Base-by-base conservation (phyloP, 441 rosid species). In the Bocquillonia castaneifolia region DNA sequence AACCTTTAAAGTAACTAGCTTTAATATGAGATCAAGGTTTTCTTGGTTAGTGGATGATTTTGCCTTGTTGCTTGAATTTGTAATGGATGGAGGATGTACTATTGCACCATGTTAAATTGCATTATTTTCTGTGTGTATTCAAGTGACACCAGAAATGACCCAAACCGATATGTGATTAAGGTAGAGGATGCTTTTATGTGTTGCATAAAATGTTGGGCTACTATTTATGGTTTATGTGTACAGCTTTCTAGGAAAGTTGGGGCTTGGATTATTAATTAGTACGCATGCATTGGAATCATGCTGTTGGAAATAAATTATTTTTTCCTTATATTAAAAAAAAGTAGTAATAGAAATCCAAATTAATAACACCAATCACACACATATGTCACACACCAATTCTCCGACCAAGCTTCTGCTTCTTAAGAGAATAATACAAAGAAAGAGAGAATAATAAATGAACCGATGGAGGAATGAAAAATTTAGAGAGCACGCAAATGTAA, bases 271-370 rank as follows among this genome's bases (percentile, higher is more conserved):
- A 29, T 50, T 50, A 1, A n/a, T 0, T n/a, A n/a, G n/a, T n/a
- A n/a, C n/a, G 26, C 2, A 20, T 5, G 17, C 15, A n/a, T 14
- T 15, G 40, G 22, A 45, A 32, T 45, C 18, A 44, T 36, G 15
- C 9, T 53, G 26, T 44, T 4, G 34, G 12, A 40, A 40, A 58
- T 53, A 53, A 61, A 6, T 32, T 57, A 8, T 39, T 40, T 26
- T 2, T 73, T 68, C 66, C 48, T 74, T 71, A 28, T n/a, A n/a
- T n/a, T n/a, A n/a, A n/a, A n/a, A n/a, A n/a, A n/a, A 13, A 57
- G 54, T 51, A 50, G 55, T 44, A 32, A 73, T 64, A 65, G 45
- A 66, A 67, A 65, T 71, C 58, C 56, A 75, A 56, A 68, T 59
- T 37, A 32, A 70, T 31, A 59, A 68, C 51, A 69, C 64, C 22